phyloP scores from a whole-genome alignment of 495 filamentous ascomycete genomes.

The Hypomontagnella submonticulosa region DNA sequence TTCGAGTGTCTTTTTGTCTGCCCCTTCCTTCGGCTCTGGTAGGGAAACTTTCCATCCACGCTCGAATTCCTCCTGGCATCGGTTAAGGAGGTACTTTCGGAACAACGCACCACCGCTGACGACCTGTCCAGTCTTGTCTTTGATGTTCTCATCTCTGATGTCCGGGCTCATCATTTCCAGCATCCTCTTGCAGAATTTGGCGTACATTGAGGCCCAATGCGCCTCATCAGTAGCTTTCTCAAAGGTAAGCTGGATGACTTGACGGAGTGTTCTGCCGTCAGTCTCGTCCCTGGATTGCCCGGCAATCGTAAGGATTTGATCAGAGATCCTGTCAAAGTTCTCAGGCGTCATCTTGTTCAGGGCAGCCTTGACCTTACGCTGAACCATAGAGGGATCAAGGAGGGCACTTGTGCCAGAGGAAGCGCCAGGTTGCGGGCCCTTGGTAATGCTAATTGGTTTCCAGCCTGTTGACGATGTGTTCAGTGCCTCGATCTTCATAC shows the following conservation, averaged over 20 bases:
- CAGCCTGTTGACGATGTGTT: conserved; percentile 76
- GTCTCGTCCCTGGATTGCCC: conserved; percentile 94
- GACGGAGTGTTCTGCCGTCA: conserved; percentile 92
- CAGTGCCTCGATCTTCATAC: conserved; percentile 83
- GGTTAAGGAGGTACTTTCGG: conserved; percentile 97
- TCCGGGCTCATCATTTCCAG: conserved; percentile 93
- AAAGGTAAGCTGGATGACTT: conserved; percentile 98
- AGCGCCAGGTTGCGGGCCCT: conserved; percentile 47
- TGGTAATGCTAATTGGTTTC: conserved; percentile 83
- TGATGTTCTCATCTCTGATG: conserved; percentile 93
- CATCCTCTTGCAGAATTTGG: conserved; percentile 98
- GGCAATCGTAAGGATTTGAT: conserved; percentile 92
- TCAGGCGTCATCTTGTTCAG: conserved; percentile 99
- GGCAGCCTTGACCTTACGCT: conserved; percentile 97
- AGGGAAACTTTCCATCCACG: conserved; percentile 96
- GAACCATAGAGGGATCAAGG: conserved; percentile 91
- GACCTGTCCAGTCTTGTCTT: conserved; percentile 83
- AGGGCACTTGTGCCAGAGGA: conserved; percentile 63
- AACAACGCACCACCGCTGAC: conserved; percentile 94
- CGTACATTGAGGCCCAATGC: conserved; percentile 99
- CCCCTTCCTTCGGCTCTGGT: conserved; percentile 81
- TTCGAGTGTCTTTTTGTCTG: conserved; percentile 70
- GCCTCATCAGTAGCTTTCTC: conserved; percentile 99
- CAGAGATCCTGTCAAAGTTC: conserved; percentile 95
- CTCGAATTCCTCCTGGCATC: conserved; percentile 99